Percentiles rank a stretch among this genome's conserved stretches.
Evolutionary conservation across 1,284 basidiomycete genomes (phyloP).

Genomic region (Phlebopus sp.): DNA sequence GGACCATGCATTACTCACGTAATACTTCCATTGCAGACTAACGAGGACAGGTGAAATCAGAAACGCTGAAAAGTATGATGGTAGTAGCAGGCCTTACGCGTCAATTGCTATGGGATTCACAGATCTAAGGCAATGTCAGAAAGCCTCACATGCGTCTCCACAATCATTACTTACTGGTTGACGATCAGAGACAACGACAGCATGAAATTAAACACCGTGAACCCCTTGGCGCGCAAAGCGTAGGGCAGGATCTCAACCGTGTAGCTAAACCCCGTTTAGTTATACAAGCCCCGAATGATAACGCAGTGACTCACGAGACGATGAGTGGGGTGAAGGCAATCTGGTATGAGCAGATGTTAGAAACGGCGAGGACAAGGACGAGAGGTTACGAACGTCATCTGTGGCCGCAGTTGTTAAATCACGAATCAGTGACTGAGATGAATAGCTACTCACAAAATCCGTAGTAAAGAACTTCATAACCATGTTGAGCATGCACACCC

Average conservation of each 20-base stretch:
- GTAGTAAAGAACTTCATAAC: conserved; percentile 36
- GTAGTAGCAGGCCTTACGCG: conserved; percentile 20
- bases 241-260: conserved; percentile 59
- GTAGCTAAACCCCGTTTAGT: conserved; percentile 33
- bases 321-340: conserved; percentile 56
- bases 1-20: conserved; percentile 21
- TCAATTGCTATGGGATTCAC: conserved; percentile 42
- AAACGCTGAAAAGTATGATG: not conserved
- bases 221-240: conserved; percentile 58
- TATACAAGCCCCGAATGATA: not conserved
- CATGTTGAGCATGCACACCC: conserved; percentile 27
- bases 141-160: not conserved
- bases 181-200: conserved; percentile 53
- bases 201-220: conserved; percentile 53
- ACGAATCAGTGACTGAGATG: not conserved
- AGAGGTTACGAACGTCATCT: conserved; percentile 30
- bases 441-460: conserved; percentile 40
- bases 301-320: conserved; percentile 36
- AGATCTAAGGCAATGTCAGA: conserved; percentile 26
- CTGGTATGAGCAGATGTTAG: conserved; percentile 16
- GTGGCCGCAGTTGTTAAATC: not conserved
- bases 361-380: not conserved
- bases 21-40: conserved; percentile 41
- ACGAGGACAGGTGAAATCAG: not conserved
- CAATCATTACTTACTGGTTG: conserved; percentile 45